Evolutionary conservation across 75 land plant genomes (phyloP), one percentile per base, ranked within the genome.

Genomic region (Larix kaempferi): DNA sequence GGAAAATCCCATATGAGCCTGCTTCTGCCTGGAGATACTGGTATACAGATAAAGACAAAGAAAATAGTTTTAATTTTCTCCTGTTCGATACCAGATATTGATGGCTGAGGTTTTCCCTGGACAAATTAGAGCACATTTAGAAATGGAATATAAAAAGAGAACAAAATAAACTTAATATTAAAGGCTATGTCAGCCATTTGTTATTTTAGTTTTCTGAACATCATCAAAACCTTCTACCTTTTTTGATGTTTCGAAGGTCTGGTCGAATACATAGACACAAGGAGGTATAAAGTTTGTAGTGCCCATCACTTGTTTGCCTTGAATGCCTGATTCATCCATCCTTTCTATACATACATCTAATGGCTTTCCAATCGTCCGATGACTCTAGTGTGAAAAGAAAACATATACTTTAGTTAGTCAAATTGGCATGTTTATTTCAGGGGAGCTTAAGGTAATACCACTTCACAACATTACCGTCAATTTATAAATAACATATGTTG

Each of bases 1-100:
- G 93, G 93, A 72, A 93, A 93, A 14, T 83, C 76, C 89, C 91
- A 95, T 67, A 95, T 91, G 59, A 93, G 58, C 76, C 91, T 86
- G 83, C 98, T 91, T 67, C 75, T 82, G 25, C 98, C 96, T 17
- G 96, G 93, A 76, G 87, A 74, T 21, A 93, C 89, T 76, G 98
- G 98, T 66, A 95, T 77, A 56, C 96, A 95, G 0, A 91, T 77
- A 69, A 95, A 88, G 41, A 93, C 54, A 3, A 87, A 66, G 35
- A 79, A 60, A 11, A 80, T 16, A 22, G 61, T 81, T 58, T 71
- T 78, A 26, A 69, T 65, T 56, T 81, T 72, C 62, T 78, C 64
- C 23, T 39, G 49, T 39, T 39, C n/a, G 10, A 22, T 35, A 19
- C 72, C 23, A 8, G 49, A 69, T 21, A 69, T 39, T 8, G 49